These are phyloP conservation scores for Tylopilus intermedius DNA, from an alignment of 768 basidiomycete genomes.

Conservation along the genomic window DNA sequence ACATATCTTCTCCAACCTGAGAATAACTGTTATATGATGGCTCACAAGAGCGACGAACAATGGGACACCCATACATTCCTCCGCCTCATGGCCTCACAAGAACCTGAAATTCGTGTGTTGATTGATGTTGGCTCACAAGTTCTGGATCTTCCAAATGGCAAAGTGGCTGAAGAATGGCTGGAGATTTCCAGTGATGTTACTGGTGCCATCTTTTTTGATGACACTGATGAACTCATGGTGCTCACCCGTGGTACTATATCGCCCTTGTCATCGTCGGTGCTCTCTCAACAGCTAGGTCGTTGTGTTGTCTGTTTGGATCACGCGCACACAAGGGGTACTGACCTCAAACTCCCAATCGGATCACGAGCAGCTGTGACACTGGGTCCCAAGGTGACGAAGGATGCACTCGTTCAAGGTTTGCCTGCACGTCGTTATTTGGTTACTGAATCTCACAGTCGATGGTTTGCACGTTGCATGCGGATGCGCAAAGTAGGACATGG, in stretches of 20 bases:
- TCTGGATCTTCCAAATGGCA: too few species aligned
- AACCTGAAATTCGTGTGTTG: too few species aligned
- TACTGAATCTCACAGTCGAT: not conserved
- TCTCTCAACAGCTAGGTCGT: constrained; percentile 22
- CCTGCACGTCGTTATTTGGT: not conserved
- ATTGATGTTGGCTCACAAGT: too few species aligned
- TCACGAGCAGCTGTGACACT: constrained; percentile 33
- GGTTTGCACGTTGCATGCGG: constrained; percentile 43
- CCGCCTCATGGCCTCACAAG: too few species aligned
- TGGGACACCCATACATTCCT: too few species aligned
- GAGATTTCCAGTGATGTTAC: too few species aligned
- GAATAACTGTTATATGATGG: too few species aligned
- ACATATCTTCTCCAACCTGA: too few species aligned
- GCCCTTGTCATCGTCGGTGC: constrained; percentile 25
- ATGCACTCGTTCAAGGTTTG: constrained; percentile 31
- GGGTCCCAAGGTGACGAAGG: constrained; percentile 34
- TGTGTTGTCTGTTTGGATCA: constrained; percentile 36
- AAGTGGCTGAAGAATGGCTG: too few species aligned
- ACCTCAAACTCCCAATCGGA: constrained; percentile 29
- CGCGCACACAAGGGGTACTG: constrained; percentile 36
- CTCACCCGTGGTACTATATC: constrained; percentile 15
- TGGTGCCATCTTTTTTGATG: constrained; percentile 3
- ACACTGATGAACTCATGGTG: not conserved
- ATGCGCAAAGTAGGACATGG: constrained; percentile 40
- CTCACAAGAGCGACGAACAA: too few species aligned